Base-by-base conservation (phyloP, 2,329 filamentous ascomycete species). In the Fonsecaea multimorphosa region DNA sequence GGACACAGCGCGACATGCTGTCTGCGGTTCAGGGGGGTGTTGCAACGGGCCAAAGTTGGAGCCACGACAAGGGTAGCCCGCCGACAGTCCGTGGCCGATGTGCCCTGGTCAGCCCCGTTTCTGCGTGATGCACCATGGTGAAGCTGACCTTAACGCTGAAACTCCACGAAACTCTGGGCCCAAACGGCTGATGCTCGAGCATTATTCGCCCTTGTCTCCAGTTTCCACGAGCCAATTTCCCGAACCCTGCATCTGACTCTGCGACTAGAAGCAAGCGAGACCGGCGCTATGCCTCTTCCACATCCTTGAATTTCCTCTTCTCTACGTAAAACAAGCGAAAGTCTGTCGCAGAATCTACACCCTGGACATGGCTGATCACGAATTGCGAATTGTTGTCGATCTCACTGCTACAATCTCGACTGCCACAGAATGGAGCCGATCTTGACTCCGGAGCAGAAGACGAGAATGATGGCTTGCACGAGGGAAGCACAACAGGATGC, bases 151-250 rank as follows among this genome's bases (percentile, higher is more conserved):
- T 63, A 36, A 63, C 65, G 29, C 56, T 58, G 58, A 65, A 61
- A 46, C 40, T 38, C 56, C 40, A n/a, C 60, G 60, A 63, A 61
- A 46, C 40, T 38, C 56, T 52, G n/a, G 55, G 60, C 60, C 55
- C n/a, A 57, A 24, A 49, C 19, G 27, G 46, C 22, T 29, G 51
- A 55, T 44, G 34, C 51, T 22, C 34, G 46, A 61, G 53, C 58
- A 24, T 62, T 54, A 67, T 67, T 67, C 62, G 58, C 60, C 61
- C 58, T 53, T 58, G 27, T 29, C 49, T 14, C 14, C 46, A 32
- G 44, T 44, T 29, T 36, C 61, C 62, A 60, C 32, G 57, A 58
- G 55, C 67, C 64, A 68, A 68, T 68, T 66, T 68, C 67, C 64
- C 64, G 58, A 66, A 27, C 53, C 60, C 54, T 60, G 59, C 56